A percentile compares a stretch with the other conserved stretches of the same genome.
Evolutionary conservation across 768 basidiomycete species (phyloP).

Genomic region (Naganishia kalamii): DNA sequence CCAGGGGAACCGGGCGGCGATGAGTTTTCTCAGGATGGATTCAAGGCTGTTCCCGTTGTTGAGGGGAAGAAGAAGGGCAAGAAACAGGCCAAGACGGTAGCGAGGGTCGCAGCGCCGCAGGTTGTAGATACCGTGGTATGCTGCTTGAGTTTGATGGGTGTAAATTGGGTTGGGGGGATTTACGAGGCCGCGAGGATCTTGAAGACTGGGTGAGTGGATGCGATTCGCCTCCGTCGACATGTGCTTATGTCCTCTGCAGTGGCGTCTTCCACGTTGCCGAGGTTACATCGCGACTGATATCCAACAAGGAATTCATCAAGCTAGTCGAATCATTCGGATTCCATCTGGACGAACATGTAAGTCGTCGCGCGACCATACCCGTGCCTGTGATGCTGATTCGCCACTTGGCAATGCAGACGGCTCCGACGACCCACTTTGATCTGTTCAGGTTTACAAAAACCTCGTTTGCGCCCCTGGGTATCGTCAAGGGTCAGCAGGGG

Average conservation of each 20-base stretch:
- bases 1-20: slow-evolving; percentile 57
- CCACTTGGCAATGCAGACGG: slow-evolving; percentile 27
- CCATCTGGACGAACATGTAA: slow-evolving; percentile 35
- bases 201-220: slow-evolving; percentile 61
- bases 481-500: slow-evolving; percentile 32
- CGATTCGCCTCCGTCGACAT: neutral
- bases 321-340: slow-evolving; percentile 45
- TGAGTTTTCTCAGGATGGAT: slow-evolving; percentile 4
- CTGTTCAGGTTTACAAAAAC: slow-evolving; percentile 43
- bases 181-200: slow-evolving; percentile 84
- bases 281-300: slow-evolving; percentile 45
- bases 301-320: slow-evolving; percentile 39
- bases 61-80: slow-evolving; percentile 15
- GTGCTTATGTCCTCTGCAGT: slow-evolving; percentile 22
- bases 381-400: neutral
- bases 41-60: neutral
- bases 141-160: slow-evolving; percentile 92
- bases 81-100: slow-evolving; percentile 51
- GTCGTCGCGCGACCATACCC: neutral
- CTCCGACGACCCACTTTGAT: slow-evolving; percentile 47
- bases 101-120: slow-evolving; percentile 57
- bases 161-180: slow-evolving; percentile 88
- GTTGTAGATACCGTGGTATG: slow-evolving; percentile 88
- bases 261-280: slow-evolving; percentile 46
- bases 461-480: slow-evolving; percentile 33